These are phyloP conservation scores for Sporothrix inflata DNA, from an alignment of 2,329 filamentous ascomycete genomes.

Conservation along the genomic window DNA sequence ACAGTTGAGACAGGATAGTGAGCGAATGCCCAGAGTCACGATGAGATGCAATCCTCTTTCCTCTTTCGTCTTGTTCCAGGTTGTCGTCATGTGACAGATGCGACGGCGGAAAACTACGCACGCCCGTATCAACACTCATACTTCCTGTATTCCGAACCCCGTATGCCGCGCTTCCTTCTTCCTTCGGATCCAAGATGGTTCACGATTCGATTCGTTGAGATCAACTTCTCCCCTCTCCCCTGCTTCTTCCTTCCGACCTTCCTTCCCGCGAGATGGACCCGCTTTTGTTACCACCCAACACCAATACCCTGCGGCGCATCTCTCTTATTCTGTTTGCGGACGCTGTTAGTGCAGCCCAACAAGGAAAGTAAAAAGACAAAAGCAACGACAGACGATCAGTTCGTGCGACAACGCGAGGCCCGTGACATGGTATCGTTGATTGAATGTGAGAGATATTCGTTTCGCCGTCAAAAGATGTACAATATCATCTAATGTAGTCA, in stretches of 20 bases:
- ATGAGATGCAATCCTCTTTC: neutral
- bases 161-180: neutral
- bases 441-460: no score
- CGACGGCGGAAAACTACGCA: no score
- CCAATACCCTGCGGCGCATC: no score
- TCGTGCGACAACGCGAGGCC: neutral
- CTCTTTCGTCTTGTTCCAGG: neutral
- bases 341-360: slow-evolving; percentile 5
- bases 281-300: neutral
- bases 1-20: no score
- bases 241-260: neutral
- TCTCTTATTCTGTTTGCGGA: neutral
- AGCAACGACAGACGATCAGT: neutral
- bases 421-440: neutral
- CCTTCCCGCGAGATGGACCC: neutral
- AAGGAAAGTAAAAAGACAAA: no score
- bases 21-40: no score
- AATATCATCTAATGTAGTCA: no score
- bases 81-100: no score
- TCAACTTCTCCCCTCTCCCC: no score
- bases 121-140: neutral
- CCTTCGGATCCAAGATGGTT: neutral
- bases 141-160: neutral
- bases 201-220: neutral
- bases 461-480: no score